A percentile compares a stretch with the other conserved stretches of the same genome.
phyloP scores from a whole-genome alignment of 495 filamentous ascomycete genomes.

The Halenospora varia region DNA sequence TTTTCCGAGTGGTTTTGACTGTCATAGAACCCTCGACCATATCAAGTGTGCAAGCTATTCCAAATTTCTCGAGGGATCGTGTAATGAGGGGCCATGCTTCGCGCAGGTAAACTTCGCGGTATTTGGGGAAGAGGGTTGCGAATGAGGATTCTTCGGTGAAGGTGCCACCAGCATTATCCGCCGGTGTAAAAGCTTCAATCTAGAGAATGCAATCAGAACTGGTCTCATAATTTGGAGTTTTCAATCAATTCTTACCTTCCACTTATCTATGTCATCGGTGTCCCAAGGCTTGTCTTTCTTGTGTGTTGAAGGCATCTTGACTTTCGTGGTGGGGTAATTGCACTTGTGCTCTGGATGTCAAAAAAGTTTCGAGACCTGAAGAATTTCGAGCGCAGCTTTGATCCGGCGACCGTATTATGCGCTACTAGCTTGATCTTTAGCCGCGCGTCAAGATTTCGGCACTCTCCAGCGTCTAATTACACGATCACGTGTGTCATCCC shows the following conservation, averaged over 20 bases:
- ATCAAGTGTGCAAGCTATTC: slow-evolving; percentile 86
- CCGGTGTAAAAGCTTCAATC: slow-evolving; percentile 78
- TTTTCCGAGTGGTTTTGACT: slow-evolving; percentile 92
- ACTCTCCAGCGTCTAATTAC: no score
- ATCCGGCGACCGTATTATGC: neutral
- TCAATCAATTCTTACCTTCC: slow-evolving; percentile 58
- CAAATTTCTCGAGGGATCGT: slow-evolving; percentile 71
- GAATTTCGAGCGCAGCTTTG: neutral
- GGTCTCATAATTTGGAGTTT: neutral
- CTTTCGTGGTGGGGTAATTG: slow-evolving; percentile 10
- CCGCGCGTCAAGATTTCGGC: neutral
- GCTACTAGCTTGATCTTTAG: no score
- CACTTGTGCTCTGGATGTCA: slow-evolving; percentile 6
- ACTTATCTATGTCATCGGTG: slow-evolving; percentile 95
- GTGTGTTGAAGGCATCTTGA: slow-evolving; percentile 84
- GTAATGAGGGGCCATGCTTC: slow-evolving; percentile 87
- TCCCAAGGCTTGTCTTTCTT: slow-evolving; percentile 97
- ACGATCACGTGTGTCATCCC: neutral
- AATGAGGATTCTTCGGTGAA: slow-evolving; percentile 94
- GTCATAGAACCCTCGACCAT: slow-evolving; percentile 95
- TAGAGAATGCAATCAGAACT: slow-evolving; percentile 24
- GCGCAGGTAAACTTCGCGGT: slow-evolving; percentile 89
- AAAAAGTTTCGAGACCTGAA: slow-evolving; percentile 15
- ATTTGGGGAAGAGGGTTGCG: slow-evolving; percentile 92
- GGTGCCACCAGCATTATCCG: slow-evolving; percentile 79